Conservation (phyloP, 768 basidiomycete genomes). For the Gymnopilus junonius region DNA sequence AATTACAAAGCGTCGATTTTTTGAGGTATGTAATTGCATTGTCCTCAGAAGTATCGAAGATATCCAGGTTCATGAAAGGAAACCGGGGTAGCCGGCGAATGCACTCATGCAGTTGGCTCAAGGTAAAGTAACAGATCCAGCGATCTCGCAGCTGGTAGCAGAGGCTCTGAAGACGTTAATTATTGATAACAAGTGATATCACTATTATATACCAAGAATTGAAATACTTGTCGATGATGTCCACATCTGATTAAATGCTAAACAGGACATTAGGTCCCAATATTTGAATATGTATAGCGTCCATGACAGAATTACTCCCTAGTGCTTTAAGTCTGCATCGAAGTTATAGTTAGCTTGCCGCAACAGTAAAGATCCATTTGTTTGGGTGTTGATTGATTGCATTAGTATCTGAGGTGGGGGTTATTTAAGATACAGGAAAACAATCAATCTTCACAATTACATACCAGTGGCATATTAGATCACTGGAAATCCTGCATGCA, state of each 20-base stretch:
- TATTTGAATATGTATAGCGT: not conserved
- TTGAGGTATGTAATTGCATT: too few relatives aligned
- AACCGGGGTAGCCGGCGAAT: constrained; percentile 54
- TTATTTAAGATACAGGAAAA: not conserved
- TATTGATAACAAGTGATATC: constrained; percentile 7
- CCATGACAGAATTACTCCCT: not conserved
- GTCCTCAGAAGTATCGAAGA: too few relatives aligned
- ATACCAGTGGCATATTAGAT: not conserved
- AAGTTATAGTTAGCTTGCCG: not conserved
- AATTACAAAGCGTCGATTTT: too few relatives aligned
- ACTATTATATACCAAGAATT: too few relatives aligned
- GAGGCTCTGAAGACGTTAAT: constrained; percentile 20
- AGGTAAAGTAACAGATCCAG: constrained; percentile 21
- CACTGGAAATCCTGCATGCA: not conserved
- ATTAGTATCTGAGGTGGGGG: not conserved
- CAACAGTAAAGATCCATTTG: not conserved
- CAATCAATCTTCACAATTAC: not conserved
- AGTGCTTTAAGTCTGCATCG: not conserved
- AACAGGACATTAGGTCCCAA: not conserved
- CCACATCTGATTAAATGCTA: not conserved
- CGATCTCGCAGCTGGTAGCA: constrained; percentile 22
- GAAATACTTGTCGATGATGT: not conserved
- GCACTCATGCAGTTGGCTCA: constrained; percentile 43
- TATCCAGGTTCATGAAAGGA: too few relatives aligned
- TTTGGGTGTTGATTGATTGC: not conserved